Evolutionary conservation across 306 rosid genomes (phyloP).

Genomic region (Cucurbita moschata): DNA sequence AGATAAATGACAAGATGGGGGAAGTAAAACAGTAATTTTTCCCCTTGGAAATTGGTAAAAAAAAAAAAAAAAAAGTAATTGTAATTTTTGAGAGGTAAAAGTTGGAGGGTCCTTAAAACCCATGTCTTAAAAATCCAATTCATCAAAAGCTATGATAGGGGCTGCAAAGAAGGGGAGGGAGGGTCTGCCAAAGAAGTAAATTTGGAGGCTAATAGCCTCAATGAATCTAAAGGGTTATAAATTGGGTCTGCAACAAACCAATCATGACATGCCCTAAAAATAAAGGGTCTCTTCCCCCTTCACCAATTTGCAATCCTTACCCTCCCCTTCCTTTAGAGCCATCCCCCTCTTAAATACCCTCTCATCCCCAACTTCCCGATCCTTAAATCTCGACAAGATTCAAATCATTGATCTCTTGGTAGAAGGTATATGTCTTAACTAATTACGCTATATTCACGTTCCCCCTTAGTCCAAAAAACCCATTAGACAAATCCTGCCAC

Average conservation of each 20-base stretch:
- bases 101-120: not conserved
- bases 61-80: too few species aligned
- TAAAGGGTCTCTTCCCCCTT: conserved; percentile 33
- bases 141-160: not conserved
- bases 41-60: not conserved
- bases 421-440: too few species aligned
- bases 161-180: not conserved
- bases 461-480: too few species aligned
- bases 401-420: too few species aligned
- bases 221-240: conserved; percentile 32
- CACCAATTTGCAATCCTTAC: not conserved
- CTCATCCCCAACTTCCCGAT: not conserved
- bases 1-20: not conserved
- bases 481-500: not conserved
- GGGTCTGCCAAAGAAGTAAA: conserved; percentile 27
- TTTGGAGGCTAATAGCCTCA: conserved; percentile 14
- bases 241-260: conserved; percentile 54
- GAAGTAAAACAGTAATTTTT: not conserved
- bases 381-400: too few species aligned
- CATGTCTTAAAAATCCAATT: not conserved
- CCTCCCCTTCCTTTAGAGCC: not conserved
- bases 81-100: not conserved
- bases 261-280: conserved; percentile 66
- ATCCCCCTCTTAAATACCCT: not conserved
- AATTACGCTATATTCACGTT: too few species aligned